Evolutionary conservation across 2,329 filamentous ascomycete genomes (phyloP).

Genomic region (Xylaria arbuscula): DNA sequence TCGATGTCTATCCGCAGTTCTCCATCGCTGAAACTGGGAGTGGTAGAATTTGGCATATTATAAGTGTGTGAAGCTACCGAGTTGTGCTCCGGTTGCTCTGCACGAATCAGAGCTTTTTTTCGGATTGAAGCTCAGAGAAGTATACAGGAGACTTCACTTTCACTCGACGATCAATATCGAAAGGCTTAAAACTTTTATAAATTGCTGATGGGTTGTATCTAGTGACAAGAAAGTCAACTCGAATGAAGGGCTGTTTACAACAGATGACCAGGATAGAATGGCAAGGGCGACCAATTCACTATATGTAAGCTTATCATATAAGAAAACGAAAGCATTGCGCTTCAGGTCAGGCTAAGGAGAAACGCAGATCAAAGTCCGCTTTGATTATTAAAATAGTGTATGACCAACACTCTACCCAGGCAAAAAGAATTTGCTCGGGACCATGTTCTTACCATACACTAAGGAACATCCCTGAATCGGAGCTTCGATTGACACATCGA

Average conservation of each 20-base stretch:
- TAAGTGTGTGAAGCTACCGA: slow-evolving; percentile 1
- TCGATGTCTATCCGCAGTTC: slow-evolving; percentile 45
- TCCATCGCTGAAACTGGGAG: slow-evolving; percentile 42
- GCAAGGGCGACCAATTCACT: slow-evolving; percentile 4
- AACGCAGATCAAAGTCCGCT: slow-evolving; percentile 16
- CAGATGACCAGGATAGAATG: not conserved
- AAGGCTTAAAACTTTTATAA: slow-evolving; percentile 11
- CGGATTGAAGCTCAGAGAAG: not conserved
- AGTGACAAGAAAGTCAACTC: slow-evolving; percentile 5
- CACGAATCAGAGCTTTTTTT: not conserved
- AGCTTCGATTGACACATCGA: slow-evolving; percentile 28
- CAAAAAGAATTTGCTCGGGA: slow-evolving; percentile 30
- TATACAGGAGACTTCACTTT: slow-evolving; percentile 24
- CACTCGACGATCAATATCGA: slow-evolving; percentile 16
- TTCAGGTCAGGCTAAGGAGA: not conserved
- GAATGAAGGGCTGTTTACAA: not conserved
- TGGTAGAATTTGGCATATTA: slow-evolving; percentile 39
- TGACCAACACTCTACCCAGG: slow-evolving; percentile 19
- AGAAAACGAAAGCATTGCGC: slow-evolving; percentile 3
- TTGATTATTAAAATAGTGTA: slow-evolving; percentile 8
- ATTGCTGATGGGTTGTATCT: slow-evolving; percentile 26
- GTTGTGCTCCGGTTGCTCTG: not conserved
- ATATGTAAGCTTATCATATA: slow-evolving; percentile 6
- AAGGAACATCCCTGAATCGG: slow-evolving; percentile 26
- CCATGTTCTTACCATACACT: not conserved